Evolutionary conservation across 495 filamentous ascomycete genomes (phyloP).

Genomic region (Penicillium bialowiezense): DNA sequence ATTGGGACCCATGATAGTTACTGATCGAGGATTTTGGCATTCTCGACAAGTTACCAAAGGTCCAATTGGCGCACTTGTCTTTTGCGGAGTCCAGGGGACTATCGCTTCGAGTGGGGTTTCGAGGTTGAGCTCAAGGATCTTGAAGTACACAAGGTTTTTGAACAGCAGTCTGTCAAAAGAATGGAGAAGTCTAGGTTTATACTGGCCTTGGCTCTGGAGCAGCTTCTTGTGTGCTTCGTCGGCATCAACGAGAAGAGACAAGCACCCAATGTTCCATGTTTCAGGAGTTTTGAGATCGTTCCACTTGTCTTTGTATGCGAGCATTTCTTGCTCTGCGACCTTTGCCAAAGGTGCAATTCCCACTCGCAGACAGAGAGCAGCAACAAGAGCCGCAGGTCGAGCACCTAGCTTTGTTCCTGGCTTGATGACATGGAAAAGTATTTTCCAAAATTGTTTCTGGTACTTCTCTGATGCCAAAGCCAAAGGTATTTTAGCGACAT

Average conservation of each 20-base stretch:
- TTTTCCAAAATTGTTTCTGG: constrained; percentile 37
- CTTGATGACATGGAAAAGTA: constrained; percentile 41
- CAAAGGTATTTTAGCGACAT: constrained; percentile 36
- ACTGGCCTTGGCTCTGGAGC: neutral
- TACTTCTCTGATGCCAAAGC: constrained; percentile 29
- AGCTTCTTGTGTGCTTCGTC: constrained; percentile 29
- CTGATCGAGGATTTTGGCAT: constrained; percentile 43
- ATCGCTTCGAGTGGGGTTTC: constrained; percentile 29
- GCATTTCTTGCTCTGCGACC: constrained; percentile 35
- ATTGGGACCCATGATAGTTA: constrained; percentile 39
- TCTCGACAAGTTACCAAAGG: constrained; percentile 34
- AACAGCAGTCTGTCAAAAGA: constrained; percentile 34
- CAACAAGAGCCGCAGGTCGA: constrained; percentile 41
- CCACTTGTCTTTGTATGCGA: constrained; percentile 35
- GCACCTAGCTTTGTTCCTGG: constrained; percentile 40
- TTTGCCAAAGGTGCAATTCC: constrained; percentile 36
- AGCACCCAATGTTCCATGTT: constrained; percentile 42
- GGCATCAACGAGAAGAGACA: constrained; percentile 41
- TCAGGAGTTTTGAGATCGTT: constrained; percentile 42
- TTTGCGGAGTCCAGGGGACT: constrained; percentile 42
- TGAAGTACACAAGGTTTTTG: constrained; percentile 42
- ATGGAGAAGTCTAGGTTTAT: constrained; percentile 17
- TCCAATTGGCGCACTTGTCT: constrained; percentile 32
- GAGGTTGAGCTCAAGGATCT: constrained; percentile 44
- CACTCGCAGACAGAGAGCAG: constrained; percentile 41